Evolutionary conservation across 2,329 filamentous ascomycete species (phyloP).

Genomic region (Stemphylium beticola): DNA sequence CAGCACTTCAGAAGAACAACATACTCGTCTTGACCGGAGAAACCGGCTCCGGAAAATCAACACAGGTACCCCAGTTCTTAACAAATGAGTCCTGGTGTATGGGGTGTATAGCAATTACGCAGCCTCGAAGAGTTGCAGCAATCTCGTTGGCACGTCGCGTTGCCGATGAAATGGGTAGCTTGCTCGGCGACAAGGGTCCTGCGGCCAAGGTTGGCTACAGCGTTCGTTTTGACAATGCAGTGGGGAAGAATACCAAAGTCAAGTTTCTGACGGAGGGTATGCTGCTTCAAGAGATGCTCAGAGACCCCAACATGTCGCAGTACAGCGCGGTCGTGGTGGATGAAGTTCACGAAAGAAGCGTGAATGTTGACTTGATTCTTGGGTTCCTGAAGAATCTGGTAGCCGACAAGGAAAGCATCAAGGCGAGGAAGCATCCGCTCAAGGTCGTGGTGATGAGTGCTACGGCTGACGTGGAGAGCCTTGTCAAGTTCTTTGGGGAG

Average conservation of each 20-base stretch:
- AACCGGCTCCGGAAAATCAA: slow-evolving; percentile 96
- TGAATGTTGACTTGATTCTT: slow-evolving; percentile 89
- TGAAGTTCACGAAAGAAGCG: slow-evolving; percentile 94
- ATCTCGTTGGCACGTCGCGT: slow-evolving; percentile 90
- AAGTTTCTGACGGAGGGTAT: slow-evolving; percentile 98
- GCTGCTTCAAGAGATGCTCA: slow-evolving; percentile 89
- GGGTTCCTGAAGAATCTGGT: slow-evolving; percentile 87
- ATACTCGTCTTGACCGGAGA: slow-evolving; percentile 89
- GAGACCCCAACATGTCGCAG: slow-evolving; percentile 79
- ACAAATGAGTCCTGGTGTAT: slow-evolving; percentile 80
- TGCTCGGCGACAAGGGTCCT: slow-evolving; percentile 64
- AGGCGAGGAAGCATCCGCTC: slow-evolving; percentile 64
- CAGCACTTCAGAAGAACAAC: slow-evolving; percentile 67
- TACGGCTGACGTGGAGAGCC: slow-evolving; percentile 83
- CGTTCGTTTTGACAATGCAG: slow-evolving; percentile 89
- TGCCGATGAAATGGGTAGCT: slow-evolving; percentile 77
- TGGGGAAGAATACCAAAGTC: slow-evolving; percentile 80
- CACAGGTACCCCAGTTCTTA: slow-evolving; percentile 92
- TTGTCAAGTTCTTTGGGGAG: slow-evolving; percentile 75
- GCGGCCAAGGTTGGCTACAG: slow-evolving; percentile 82
- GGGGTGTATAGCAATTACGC: slow-evolving; percentile 84
- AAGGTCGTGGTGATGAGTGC: slow-evolving; percentile 98
- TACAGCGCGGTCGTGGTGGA: slow-evolving; percentile 94
- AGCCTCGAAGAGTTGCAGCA: slow-evolving; percentile 91
- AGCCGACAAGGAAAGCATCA: slow-evolving; percentile 69